Percentiles rank a stretch among this genome's conserved stretches.
These are phyloP conservation scores for Sclerotinia trifoliorum DNA, from an alignment of 2,329 filamentous ascomycete species.

Conservation along the genomic window DNA sequence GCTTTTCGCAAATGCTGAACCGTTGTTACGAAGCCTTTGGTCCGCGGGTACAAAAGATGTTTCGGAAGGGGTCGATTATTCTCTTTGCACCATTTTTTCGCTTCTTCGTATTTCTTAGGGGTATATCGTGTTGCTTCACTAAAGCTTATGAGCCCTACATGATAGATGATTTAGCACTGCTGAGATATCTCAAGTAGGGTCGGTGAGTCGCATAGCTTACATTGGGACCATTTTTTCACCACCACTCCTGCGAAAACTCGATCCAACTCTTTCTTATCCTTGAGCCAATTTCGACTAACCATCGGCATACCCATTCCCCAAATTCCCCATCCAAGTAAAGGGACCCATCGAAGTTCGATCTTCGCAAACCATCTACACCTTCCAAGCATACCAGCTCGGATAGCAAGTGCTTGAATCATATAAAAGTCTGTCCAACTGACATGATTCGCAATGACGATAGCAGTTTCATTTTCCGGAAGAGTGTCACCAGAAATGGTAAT, in stretches of 20 bases:
- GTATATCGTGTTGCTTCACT: slow-evolving; percentile 63
- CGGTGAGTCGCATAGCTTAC: slow-evolving; percentile 43
- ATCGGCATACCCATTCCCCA: slow-evolving; percentile 66
- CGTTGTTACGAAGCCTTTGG: slow-evolving; percentile 59
- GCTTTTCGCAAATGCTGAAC: slow-evolving; percentile 54
- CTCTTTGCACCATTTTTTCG: slow-evolving; percentile 52
- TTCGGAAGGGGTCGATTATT: slow-evolving; percentile 51
- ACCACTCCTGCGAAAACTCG: slow-evolving; percentile 56
- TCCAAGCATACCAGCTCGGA: slow-evolving; percentile 56
- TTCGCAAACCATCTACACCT: slow-evolving; percentile 63
- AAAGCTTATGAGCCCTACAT: slow-evolving; percentile 61
- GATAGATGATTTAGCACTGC: slow-evolving; percentile 19
- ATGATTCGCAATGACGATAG: slow-evolving; percentile 60
- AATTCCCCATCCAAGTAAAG: slow-evolving; percentile 62
- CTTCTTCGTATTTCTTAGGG: slow-evolving; percentile 51
- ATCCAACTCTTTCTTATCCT: slow-evolving; percentile 55
- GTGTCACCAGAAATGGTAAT: slow-evolving; percentile 54
- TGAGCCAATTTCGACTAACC: slow-evolving; percentile 59
- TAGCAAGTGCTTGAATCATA: slow-evolving; percentile 59
- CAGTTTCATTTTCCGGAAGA: slow-evolving; percentile 55
- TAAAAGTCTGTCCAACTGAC: slow-evolving; percentile 64
- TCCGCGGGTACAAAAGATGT: slow-evolving; percentile 60
- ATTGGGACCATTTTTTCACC: slow-evolving; percentile 54
- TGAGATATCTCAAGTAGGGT: neutral
- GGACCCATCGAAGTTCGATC: slow-evolving; percentile 56